Evolutionary conservation across 1,284 basidiomycete genomes (phyloP).

Genomic region (Microbotryum scabiosae): DNA sequence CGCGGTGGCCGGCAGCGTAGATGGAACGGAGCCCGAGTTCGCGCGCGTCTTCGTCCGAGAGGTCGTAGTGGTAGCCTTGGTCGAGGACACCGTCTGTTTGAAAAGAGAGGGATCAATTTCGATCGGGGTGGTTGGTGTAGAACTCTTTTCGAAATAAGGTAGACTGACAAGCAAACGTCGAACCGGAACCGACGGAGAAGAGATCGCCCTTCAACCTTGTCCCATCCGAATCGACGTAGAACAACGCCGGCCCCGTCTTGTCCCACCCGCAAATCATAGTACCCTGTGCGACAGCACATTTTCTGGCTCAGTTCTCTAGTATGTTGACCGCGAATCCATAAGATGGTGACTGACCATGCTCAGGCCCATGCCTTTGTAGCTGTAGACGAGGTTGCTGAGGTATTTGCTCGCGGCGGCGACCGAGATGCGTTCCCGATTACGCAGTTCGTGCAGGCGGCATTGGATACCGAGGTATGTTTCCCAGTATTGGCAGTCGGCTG

Average conservation of each 20-base stretch:
- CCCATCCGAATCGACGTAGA: constrained; percentile 98
- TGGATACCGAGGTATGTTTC: constrained; percentile 98
- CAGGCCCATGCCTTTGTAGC: constrained; percentile 98
- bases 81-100: constrained; percentile 72
- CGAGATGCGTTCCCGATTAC: constrained; percentile 95
- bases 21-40: constrained; percentile 92
- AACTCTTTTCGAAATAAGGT: neutral
- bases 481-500: constrained; percentile 91
- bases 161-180: constrained; percentile 76
- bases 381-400: constrained; percentile 92
- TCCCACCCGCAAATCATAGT: constrained; percentile 99
- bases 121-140: neutral
- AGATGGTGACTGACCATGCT: constrained; percentile 91
- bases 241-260: constrained; percentile 97
- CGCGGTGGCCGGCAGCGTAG: constrained; percentile 93
- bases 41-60: constrained; percentile 87
- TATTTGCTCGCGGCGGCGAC: constrained; percentile 98
- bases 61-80: constrained; percentile 83
- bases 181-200: constrained; percentile 97
- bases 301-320: neutral
- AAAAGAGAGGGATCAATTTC: neutral
- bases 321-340: no score
- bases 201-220: constrained; percentile 90
- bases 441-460: constrained; percentile 90
- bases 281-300: constrained; percentile 50